Base-by-base conservation (phyloP, 2,329 filamentous ascomycete genomes). In the Diaporthe velutina region DNA sequence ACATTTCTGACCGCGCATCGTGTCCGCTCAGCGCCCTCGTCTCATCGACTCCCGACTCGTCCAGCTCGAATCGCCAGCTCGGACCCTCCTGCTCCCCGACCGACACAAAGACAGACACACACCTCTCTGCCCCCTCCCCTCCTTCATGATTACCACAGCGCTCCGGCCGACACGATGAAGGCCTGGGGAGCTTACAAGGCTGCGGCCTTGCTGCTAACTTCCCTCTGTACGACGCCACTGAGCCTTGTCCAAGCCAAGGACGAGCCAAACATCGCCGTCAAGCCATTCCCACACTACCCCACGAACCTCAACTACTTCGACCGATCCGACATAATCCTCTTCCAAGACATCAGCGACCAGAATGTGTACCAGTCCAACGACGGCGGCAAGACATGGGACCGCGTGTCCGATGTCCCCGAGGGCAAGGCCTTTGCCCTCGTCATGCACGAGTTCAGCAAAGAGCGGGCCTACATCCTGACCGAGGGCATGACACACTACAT, bases 301-400 rank as follows among this genome's bases (percentile, higher is more conserved):
- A 82, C 85, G 71, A 92, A 92, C 81, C 86, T 98, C 78, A 93
- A 94, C 85, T 99, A 98, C 85, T 98, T 99, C 81, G 93, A 97
- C 80, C 94, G 96, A 83, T 96, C 94, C 78, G 93, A 98, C 82
- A 90, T 93, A 70, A 88, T 98, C 75, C 84, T 98, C 60, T 92
- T 95, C 81, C 92, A 93, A 79, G 94, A 98, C 82, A 81, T 86
- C 67, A 83, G 88, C 19, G 88, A 89, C 54, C 88, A 89, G 75
- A 91, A 91, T 76, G 88, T 98, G 70, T 95, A 93, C 83, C 92
- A 94, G 75, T 98, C 96, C 58, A 88, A 88, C 61, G 91, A 98
- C 85, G 95, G 94, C 52, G 97, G 97, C 78, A 90, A 90, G 78
- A 90, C 86, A 60, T 99, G 97, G 96, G 85, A 90, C 58, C 86